Evolutionary conservation across 805 yeast species (phyloP).

Genomic region (Metschnikowia arizonensis): DNA sequence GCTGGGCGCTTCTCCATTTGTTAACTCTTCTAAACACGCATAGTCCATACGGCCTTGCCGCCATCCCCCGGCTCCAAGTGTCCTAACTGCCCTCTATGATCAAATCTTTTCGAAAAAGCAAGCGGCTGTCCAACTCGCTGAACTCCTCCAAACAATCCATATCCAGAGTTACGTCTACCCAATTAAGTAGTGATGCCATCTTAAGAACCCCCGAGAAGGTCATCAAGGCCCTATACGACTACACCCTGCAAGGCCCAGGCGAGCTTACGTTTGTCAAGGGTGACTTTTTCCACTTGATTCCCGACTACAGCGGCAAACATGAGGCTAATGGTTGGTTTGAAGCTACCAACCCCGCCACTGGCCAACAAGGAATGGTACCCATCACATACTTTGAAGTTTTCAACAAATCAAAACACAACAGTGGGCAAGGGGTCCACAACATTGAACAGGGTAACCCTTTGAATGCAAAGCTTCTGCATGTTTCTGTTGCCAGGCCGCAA

Average conservation of each 20-base stretch:
- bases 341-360: conserved; percentile 81
- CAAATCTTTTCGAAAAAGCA: conserved; percentile 40
- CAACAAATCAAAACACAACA: conserved; percentile 45
- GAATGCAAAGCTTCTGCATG: conserved; percentile 19
- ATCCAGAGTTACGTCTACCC: conserved; percentile 25
- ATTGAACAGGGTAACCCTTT: conserved; percentile 19
- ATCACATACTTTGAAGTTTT: conserved; percentile 76
- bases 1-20: background rate
- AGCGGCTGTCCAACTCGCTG: conserved; percentile 33
- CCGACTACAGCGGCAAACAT: conserved; percentile 19
- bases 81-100: conserved; percentile 24
- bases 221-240: conserved; percentile 75
- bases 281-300: conserved; percentile 78
- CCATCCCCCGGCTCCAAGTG: background rate
- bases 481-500: conserved; percentile 19
- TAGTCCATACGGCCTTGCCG: background rate
- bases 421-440: conserved; percentile 20
- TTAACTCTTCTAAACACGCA: background rate
- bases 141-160: conserved; percentile 31
- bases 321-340: conserved; percentile 68
- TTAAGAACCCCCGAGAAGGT: conserved; percentile 70
- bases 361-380: conserved; percentile 83
- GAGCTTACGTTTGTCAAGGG: conserved; percentile 78
- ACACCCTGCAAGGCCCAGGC: conserved; percentile 72
- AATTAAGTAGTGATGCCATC: conserved; percentile 15